Percentiles rank a stretch among this genome's conserved stretches.
Evolutionary conservation across 2,329 filamentous ascomycete species (phyloP).

Genomic region (Penicillium crustosum): DNA sequence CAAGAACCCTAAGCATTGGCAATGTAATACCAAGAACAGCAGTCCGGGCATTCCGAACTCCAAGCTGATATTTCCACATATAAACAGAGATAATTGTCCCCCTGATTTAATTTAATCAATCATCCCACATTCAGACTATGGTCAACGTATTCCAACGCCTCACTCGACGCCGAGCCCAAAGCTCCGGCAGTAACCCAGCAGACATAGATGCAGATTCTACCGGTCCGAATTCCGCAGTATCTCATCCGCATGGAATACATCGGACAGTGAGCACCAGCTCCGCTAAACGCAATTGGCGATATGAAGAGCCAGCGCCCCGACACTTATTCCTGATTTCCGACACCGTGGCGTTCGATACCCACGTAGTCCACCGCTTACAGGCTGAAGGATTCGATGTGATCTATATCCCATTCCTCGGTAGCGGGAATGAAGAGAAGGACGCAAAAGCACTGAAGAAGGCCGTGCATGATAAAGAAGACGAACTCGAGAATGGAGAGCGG

Average conservation of each 20-base stretch:
- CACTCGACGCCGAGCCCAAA: conserved; percentile 15
- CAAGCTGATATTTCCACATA: no score
- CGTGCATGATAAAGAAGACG: conserved; percentile 53
- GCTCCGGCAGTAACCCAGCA: conserved; percentile 9
- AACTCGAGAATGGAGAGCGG: conserved; percentile 55
- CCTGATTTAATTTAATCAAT: background rate
- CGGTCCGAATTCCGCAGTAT: background rate
- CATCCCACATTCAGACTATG: conserved; percentile 9
- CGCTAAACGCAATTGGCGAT: conserved; percentile 15
- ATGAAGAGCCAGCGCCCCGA: conserved; percentile 19
- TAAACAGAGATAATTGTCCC: background rate
- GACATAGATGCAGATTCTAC: background rate
- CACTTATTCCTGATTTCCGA: conserved; percentile 35
- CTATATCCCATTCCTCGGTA: conserved; percentile 51
- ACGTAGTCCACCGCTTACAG: conserved; percentile 53
- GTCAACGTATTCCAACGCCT: conserved; percentile 25
- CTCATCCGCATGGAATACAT: conserved; percentile 8
- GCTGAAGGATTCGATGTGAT: conserved; percentile 59
- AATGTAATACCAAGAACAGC: conserved; percentile 10
- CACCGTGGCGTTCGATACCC: conserved; percentile 50
- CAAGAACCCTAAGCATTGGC: conserved; percentile 7
- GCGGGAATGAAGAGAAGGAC: conserved; percentile 43
- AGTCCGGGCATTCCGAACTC: background rate
- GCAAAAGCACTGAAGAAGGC: conserved; percentile 50
- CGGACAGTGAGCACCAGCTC: conserved; percentile 18